Evolutionary conservation across 148 eudicot species (phyloP), one percentile per base, ranked within the genome.

Genomic region (Oxyria digyna): DNA sequence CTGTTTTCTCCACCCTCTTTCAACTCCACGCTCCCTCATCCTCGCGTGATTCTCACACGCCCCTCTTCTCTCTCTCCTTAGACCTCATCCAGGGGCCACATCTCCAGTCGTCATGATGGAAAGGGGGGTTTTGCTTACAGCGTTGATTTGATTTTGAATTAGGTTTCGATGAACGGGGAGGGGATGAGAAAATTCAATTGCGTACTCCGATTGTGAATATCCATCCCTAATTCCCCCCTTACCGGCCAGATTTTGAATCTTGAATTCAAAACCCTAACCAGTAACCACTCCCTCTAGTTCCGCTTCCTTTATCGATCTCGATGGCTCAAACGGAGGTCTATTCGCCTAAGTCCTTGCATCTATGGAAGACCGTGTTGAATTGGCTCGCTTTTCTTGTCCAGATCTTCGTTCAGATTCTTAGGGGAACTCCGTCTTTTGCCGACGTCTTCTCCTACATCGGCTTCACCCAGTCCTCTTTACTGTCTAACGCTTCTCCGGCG

Each of bases 371-470:
- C 12, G 81, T 94, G 55, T 35, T 91, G 43, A 91, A 91, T 77
- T 95, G 99, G 97, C 45, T 95, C 35, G 77, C 88, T 33, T 95
- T 95, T 73, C 72, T 95, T 74, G 86, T 91, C 46, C 97, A 95
- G 88, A 91, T 95, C 85, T 94, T 95, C 42, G 78, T 83, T 14
- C 99, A 95, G 87, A 85, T 95, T 74, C 71, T 94, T 17, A 75
- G 86, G 9, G 93, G 93, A 1, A 82, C 97, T 24, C 98, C 97
- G 21, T 87, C 92, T 38, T 24, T 87, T 11, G 76, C 81, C 33
- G 89, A 89, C 67, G 78, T 89, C 2, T 87, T 87, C 48, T 84
- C 83, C 35, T 85, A 41, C 70, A 69, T 88, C 41, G 91, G 91
- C 23, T 59, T 83, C 31, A 77, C 74, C n/a, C 82, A 72, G 8